Conservation (phyloP, 495 filamentous ascomycete genomes). For the Tuber umbilicatum region DNA sequence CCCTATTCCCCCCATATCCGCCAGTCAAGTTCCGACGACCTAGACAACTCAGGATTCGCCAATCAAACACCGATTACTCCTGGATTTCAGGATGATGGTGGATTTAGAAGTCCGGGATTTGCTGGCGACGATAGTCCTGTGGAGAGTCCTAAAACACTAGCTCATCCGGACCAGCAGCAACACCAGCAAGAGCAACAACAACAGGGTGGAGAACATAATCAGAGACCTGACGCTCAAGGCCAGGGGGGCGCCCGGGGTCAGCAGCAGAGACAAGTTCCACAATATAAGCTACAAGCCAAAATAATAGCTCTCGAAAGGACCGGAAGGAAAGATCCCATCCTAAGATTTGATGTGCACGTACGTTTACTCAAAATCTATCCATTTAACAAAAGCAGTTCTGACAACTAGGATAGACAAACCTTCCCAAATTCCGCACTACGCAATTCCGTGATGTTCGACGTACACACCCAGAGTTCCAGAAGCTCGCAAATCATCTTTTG, state of each 20-base stretch:
- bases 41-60: background rate
- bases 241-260: conserved; percentile 8
- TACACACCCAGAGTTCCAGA: conserved; percentile 89
- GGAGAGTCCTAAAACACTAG: conserved; percentile 11
- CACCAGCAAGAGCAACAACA: conserved; percentile 21
- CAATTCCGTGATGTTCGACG: conserved; percentile 96
- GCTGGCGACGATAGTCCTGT: conserved; percentile 9
- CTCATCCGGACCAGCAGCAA: conserved; percentile 12
- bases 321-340: conserved; percentile 88
- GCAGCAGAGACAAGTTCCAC: conserved; percentile 44
- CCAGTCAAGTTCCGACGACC: conserved; percentile 3
- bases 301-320: conserved; percentile 87
- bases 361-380: conserved; percentile 36
- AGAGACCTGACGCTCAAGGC: background rate
- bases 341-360: conserved; percentile 97
- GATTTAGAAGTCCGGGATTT: conserved; percentile 22
- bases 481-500: conserved; percentile 88
- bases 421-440: conserved; percentile 92
- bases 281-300: conserved; percentile 85
- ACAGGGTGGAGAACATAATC: background rate
- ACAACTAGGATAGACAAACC: conserved; percentile 65
- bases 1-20: conserved; percentile 6
- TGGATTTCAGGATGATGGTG: conserved; percentile 14
- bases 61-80: conserved; percentile 1
- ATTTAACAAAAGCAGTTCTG: conserved; percentile 11